Evolutionary conservation across 2,329 filamentous ascomycete species (phyloP), one percentile per base, ranked within the genome.

Genomic region (Knufia petricola): DNA sequence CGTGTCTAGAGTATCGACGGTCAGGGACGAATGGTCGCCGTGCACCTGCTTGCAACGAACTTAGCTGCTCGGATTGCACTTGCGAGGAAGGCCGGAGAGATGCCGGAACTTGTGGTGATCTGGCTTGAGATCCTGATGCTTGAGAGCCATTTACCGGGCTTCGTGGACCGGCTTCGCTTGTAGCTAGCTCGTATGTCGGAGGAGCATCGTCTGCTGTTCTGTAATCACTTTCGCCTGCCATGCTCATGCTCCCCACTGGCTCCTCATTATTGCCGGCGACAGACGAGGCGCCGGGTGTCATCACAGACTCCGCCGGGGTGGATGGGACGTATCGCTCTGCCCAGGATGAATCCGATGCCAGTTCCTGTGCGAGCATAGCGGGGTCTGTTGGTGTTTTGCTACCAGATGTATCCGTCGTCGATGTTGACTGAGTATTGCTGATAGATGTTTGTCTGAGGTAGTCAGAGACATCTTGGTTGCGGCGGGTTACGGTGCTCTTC

Each of bases 1-100:
- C 56, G 30, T 55, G 55, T 20, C 53, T 48, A n/a, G 26, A 31
- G 28, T 47, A 47, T 21, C 24, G 34, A 15, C 30, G 20, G 21
- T 24, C 32, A 15, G 44, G 44, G 9, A 39, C 3, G 32, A 24
- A 30, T 21, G 44, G 32, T 10, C 9, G 23, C 21, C n/a, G 23
- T 21, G 3, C 21, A 9, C 3, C 8, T 31, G 15, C 4, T 39
- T 47, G 44, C 7, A 21, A 10, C 17, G 36, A 21, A n/a, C n/a
- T 12, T 9, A 17, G 8, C 37, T 23, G 10, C 6, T 36, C 6
- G 4, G 32, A 17, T n/a, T 36, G 32, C 13, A n/a, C 7, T 36
- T 36, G 32, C 32, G 32, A 36, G 6, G 15, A 13, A 6, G 32
- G 4, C 7, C 15, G 7, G 15, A 36, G 32, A 4, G 15, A n/a